Conservation (phyloP, 768 basidiomycete species). For the Kondoa subrosea region DNA sequence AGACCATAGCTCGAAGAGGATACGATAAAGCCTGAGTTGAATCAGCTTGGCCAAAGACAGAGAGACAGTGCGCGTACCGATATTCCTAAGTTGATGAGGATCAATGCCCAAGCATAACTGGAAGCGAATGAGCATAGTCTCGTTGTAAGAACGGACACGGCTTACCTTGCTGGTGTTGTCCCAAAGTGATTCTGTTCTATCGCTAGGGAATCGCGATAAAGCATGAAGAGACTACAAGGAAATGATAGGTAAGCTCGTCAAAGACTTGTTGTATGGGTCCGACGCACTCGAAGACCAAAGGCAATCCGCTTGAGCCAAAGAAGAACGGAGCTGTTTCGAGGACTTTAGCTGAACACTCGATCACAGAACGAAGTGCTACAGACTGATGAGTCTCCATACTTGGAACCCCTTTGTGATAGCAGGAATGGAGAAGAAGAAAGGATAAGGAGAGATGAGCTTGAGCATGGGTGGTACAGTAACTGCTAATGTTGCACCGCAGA, state of each 20-base stretch:
- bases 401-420: neutral
- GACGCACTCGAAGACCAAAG: neutral
- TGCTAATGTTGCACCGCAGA: neutral
- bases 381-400: conserved; percentile 2
- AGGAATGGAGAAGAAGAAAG: neutral
- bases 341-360: neutral
- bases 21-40: neutral
- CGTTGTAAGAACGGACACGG: neutral
- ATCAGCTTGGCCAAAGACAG: neutral
- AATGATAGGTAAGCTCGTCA: neutral
- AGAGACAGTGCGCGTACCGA: neutral
- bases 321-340: neutral
- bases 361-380: neutral
- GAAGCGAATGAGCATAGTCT: neutral
- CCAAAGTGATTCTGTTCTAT: neutral
- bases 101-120: neutral
- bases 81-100: neutral
- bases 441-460: neutral
- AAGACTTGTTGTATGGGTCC: neutral
- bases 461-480: neutral
- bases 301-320: neutral
- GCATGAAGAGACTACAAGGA: neutral
- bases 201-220: neutral
- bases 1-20: neutral
- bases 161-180: neutral